Evolutionary conservation across 345 rosid species (phyloP).

Genomic region (Salix udensis): DNA sequence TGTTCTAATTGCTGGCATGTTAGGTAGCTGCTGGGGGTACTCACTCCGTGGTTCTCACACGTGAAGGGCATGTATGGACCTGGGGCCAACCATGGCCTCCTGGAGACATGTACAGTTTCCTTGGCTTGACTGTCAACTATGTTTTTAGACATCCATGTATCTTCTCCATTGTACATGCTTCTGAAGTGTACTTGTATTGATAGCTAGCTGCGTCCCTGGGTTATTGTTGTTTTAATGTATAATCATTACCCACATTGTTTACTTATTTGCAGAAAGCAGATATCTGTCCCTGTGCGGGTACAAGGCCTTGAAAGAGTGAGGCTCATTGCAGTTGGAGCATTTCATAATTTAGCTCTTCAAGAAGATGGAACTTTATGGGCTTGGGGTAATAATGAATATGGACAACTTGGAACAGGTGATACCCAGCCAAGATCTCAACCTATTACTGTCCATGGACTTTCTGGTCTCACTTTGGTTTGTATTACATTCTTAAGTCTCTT

Average conservation of each 20-base stretch:
- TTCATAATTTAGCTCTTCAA: constrained; percentile 93
- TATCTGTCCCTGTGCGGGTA: constrained; percentile 91
- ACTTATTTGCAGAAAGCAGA: constrained; percentile 74
- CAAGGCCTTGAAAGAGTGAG: constrained; percentile 93
- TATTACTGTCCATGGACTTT: constrained; percentile 80
- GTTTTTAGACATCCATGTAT: not conserved
- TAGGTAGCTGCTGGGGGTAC: constrained; percentile 99
- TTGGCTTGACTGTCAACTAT: not conserved
- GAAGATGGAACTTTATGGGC: constrained; percentile 95
- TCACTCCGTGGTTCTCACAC: constrained; percentile 93
- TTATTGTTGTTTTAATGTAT: not conserved
- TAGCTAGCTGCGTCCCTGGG: not conserved
- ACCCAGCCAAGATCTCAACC: constrained; percentile 99
- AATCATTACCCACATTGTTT: not conserved
- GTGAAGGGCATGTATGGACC: constrained; percentile 90
- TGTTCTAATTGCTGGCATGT: constrained; percentile 15
- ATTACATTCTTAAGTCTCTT: constrained; percentile 1
- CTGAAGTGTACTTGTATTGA: not conserved
- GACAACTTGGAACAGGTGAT: constrained; percentile 99
- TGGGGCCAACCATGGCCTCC: constrained; percentile 99
- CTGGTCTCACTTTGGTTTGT: constrained; percentile 79
- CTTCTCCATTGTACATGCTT: not conserved
- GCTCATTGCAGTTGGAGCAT: constrained; percentile 93
- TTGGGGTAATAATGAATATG: constrained; percentile 99
- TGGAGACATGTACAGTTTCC: constrained; percentile 77